phyloP scores from a whole-genome alignment of 306 rosid genomes.

The Clitoria ternatea region DNA sequence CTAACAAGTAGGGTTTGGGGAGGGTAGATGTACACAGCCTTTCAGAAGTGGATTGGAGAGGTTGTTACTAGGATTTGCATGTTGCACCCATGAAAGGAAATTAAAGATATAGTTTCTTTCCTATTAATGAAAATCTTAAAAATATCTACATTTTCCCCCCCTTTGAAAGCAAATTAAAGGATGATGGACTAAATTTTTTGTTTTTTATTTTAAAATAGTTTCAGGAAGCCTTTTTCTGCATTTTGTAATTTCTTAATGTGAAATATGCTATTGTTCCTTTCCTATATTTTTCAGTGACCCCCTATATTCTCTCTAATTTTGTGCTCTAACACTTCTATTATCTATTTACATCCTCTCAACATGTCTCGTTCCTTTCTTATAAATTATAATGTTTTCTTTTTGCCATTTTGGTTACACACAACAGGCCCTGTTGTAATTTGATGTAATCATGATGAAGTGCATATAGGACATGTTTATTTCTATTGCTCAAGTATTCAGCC shows the following conservation, averaged over 20 bases:
- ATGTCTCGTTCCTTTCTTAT: no score
- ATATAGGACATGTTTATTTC: no score
- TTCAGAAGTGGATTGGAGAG: no score
- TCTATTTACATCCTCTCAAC: no score
- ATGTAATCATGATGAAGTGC: no score
- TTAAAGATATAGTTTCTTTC: no score
- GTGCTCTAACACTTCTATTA: background rate
- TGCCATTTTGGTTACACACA: no score
- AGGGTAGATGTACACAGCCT: background rate
- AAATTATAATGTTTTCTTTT: no score
- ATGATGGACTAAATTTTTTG: background rate
- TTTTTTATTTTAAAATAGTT: background rate
- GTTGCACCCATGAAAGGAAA: no score
- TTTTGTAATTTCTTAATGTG: background rate
- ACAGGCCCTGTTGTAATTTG: no score
- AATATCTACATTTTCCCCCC: background rate
- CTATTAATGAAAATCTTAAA: background rate
- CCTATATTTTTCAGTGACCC: background rate
- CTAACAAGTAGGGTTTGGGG: background rate
- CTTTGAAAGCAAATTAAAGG: background rate
- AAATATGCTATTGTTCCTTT: background rate
- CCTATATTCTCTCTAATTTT: background rate
- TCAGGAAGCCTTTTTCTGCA: background rate
- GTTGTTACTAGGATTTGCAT: no score
- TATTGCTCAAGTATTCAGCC: no score